Base-by-base conservation (phyloP, 257 asterid genomes). In the Voacanga thouarsii region DNA sequence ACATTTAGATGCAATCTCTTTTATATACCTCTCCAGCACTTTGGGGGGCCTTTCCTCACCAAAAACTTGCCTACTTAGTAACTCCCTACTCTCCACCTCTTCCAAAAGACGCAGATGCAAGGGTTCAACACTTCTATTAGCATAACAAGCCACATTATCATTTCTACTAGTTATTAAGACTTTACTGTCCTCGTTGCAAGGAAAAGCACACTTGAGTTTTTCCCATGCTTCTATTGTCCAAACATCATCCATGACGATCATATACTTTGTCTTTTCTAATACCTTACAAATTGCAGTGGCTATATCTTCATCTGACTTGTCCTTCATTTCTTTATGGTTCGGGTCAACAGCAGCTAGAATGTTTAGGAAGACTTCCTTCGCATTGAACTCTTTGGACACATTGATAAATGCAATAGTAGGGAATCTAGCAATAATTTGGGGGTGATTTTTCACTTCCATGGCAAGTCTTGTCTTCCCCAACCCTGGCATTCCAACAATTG, bases 231-330 rank as follows among this genome's bases (percentile, higher is more conserved):
- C 86, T 30, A 74, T 82, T 3, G 79, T 86, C 90, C 89, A 86
- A 0, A 89, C 87, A 69, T 89, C 90, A 43, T 89, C 93, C 90
- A 89, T 49, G 51, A 89, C 91, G 41, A 89, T 80, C 7, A 87
- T 63, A 50, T 86, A 89, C 63, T 83, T 87, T 6, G 69, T 75
- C 16, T 78, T 83, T 74, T 80, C 85, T 78, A 89, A 55, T 11
- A 23, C 0, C 26, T 45, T 74, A 19, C 10, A 21, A 28, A 87
- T 82, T 76, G 79, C 82, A 67, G 72, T 74, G 1, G 81, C 87
- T 47, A 89, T 39, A 18, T 19, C 28, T 5, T 86, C 88, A 2
- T 80, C 90, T 6, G 77, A 83, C 89, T 81, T 85, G 72, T 79
- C 76, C 12, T 75, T 23, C 84, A 79, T 79, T 0, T 66, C 37